Evolutionary conservation across 352 stramenopile genomes (phyloP).

Genomic region (Phytophthora melonis): DNA sequence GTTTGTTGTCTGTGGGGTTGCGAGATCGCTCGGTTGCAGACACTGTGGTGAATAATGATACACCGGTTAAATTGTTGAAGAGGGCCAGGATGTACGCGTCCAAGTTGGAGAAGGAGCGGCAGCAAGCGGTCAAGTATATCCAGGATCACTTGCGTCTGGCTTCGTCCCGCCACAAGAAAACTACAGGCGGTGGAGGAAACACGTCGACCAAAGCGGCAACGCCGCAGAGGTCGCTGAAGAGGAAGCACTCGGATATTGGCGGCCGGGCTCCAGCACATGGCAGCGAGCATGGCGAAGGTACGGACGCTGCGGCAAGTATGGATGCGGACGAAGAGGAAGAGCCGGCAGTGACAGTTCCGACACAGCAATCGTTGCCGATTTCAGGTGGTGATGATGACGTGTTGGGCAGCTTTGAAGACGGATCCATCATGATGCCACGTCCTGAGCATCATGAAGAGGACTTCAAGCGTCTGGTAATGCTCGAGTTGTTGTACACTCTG

Average conservation of each 20-base stretch:
- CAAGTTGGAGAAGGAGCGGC: conserved; percentile 75
- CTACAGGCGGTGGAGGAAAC: conserved; percentile 15
- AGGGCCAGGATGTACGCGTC: conserved; percentile 78
- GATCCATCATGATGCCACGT: conserved; percentile 35
- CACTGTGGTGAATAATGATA: conserved; percentile 86
- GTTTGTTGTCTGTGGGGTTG: conserved; percentile 76
- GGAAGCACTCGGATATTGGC: conserved; percentile 54
- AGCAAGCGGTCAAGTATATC: conserved; percentile 83
- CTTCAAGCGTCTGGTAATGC: conserved; percentile 79
- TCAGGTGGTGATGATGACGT: conserved; percentile 35
- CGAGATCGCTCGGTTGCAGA: conserved; percentile 85
- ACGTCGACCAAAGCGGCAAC: conserved; percentile 26
- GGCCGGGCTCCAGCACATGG: conserved; percentile 27
- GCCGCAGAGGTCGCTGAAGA: conserved; percentile 48
- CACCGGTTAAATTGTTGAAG: conserved; percentile 75
- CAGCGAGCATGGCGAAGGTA: conserved; percentile 32
- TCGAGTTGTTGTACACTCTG: conserved; percentile 85
- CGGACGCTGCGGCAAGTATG: conserved; percentile 19
- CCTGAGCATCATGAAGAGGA: conserved; percentile 77
- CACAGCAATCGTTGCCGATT: conserved; percentile 32
- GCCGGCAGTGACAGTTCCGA: conserved; percentile 17
- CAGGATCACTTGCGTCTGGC: conserved; percentile 64
- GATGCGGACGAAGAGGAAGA: conserved; percentile 30
- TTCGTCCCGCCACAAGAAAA: conserved; percentile 47
- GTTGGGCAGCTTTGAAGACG: conserved; percentile 39